Percentiles rank a stretch among this genome's conserved stretches.
These are phyloP conservation scores for Phytophthora colocasiae DNA, from an alignment of 352 stramenopile species.

Conservation along the genomic window DNA sequence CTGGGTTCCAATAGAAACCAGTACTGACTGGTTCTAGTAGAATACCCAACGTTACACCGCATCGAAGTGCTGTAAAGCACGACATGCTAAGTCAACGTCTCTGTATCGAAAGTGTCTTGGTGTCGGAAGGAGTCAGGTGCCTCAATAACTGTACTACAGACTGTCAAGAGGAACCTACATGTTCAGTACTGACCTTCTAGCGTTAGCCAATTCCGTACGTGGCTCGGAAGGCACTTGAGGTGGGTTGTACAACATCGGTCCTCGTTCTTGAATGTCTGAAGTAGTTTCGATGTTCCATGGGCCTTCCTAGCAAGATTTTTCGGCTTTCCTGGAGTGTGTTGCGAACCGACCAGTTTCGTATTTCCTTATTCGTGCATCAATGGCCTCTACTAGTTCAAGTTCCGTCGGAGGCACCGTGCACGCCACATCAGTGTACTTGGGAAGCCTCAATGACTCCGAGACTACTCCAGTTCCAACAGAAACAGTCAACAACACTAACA, in stretches of 20 bases:
- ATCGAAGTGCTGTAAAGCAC: conserved; percentile 6
- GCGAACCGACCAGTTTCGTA: conserved; percentile 10
- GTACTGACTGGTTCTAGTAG: neutral
- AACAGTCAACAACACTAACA: neutral
- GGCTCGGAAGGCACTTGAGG: conserved; percentile 13
- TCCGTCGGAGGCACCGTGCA: conserved; percentile 6
- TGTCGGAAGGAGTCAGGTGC: no score
- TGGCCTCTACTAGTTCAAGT: conserved; percentile 26
- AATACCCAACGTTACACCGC: neutral
- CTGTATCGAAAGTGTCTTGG: neutral
- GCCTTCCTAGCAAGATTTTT: conserved; percentile 7
- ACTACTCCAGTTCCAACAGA: conserved; percentile 16
- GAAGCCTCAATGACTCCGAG: conserved; percentile 6
- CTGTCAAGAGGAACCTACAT: conserved; percentile 5
- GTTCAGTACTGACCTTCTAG: conserved; percentile 20
- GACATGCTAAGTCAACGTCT: conserved; percentile 2
- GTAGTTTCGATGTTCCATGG: conserved; percentile 18
- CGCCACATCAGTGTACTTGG: neutral
- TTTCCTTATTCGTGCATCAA: conserved; percentile 31
- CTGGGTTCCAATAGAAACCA: conserved; percentile 1
- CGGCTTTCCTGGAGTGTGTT: neutral
- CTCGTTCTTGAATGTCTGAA: neutral
- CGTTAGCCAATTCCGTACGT: conserved; percentile 33
- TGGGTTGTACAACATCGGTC: conserved; percentile 14
- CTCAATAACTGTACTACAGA: conserved; percentile 13